phyloP scores from a whole-genome alignment of 495 filamentous ascomycete species.

The Cudoniella acicularis region DNA sequence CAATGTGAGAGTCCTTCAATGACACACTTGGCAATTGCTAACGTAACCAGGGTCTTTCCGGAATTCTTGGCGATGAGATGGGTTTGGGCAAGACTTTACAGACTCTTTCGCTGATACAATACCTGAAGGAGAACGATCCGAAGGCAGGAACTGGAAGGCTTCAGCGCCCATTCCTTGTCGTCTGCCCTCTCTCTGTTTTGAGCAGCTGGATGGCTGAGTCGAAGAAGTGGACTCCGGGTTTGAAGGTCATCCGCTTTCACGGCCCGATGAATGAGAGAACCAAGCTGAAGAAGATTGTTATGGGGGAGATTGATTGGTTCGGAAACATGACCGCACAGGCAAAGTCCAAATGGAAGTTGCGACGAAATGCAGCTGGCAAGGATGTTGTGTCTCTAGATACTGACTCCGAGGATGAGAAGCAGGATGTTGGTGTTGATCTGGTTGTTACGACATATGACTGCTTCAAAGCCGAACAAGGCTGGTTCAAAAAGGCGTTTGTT shows the following conservation, averaged over 20 bases:
- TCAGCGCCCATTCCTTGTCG: constrained; percentile 51
- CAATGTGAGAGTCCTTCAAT: constrained; percentile 31
- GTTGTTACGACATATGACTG: constrained; percentile 63
- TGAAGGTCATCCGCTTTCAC: constrained; percentile 55
- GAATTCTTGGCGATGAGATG: constrained; percentile 92
- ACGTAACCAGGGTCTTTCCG: constrained; percentile 43
- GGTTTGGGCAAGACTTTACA: constrained; percentile 91
- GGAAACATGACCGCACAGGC: constrained; percentile 34
- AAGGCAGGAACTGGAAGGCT: constrained; percentile 44
- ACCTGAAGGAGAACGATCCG: constrained; percentile 52
- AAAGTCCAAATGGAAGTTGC: constrained; percentile 22
- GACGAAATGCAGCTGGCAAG: constrained; percentile 30
- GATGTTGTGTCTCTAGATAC: constrained; percentile 31
- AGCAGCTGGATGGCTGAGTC: constrained; percentile 77
- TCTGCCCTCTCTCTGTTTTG: constrained; percentile 84
- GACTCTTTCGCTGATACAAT: constrained; percentile 74
- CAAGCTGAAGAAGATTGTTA: constrained; percentile 45
- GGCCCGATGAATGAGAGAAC: constrained; percentile 46
- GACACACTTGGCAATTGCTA: not conserved
- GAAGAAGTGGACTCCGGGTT: constrained; percentile 52
- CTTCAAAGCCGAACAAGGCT: constrained; percentile 49
- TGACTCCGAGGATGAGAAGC: constrained; percentile 32
- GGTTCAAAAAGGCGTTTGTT: constrained; percentile 57
- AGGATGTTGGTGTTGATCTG: constrained; percentile 38
- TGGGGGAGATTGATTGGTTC: constrained; percentile 35